Evolutionary conservation across 1,284 basidiomycete genomes (phyloP).

Genomic region (Ustilago esculenta): DNA sequence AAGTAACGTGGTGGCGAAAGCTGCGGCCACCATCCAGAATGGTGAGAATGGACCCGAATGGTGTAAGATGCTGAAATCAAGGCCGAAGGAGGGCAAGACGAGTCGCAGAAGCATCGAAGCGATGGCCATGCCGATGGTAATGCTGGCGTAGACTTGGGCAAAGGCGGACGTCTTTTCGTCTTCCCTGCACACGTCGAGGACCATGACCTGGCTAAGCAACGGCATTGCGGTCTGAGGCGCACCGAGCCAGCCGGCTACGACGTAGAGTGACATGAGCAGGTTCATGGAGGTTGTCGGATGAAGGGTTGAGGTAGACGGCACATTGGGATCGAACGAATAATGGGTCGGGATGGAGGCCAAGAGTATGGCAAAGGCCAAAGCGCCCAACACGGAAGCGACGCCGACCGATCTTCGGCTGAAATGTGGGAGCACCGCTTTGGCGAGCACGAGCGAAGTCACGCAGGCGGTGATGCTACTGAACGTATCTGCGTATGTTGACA

Average conservation of each 20-base stretch:
- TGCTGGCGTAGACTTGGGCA: constrained; percentile 7
- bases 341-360: constrained; percentile 24
- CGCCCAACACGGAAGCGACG: background rate
- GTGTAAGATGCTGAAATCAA: constrained; percentile 34
- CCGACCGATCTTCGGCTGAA: constrained; percentile 18
- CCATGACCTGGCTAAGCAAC: constrained; percentile 30
- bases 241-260: constrained; percentile 14
- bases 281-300: constrained; percentile 23
- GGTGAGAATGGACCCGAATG: constrained; percentile 38
- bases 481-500: constrained; percentile 11
- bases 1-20: background rate
- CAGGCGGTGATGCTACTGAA: constrained; percentile 10
- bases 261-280: background rate
- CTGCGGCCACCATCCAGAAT: constrained; percentile 11
- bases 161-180: constrained; percentile 34
- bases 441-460: constrained; percentile 19
- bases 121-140: constrained; percentile 21
- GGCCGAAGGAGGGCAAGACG: constrained; percentile 18
- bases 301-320: constrained; percentile 17
- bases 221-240: constrained; percentile 4
- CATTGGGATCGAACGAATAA: constrained; percentile 32
- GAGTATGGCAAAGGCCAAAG: background rate
- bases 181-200: constrained; percentile 26
- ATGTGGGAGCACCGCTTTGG: constrained; percentile 18
- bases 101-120: constrained; percentile 11